A percentile compares a stretch with the other conserved stretches of the same genome.
Evolutionary conservation across 2,329 filamentous ascomycete species (phyloP).

Genomic region (Colletotrichum sublineola): DNA sequence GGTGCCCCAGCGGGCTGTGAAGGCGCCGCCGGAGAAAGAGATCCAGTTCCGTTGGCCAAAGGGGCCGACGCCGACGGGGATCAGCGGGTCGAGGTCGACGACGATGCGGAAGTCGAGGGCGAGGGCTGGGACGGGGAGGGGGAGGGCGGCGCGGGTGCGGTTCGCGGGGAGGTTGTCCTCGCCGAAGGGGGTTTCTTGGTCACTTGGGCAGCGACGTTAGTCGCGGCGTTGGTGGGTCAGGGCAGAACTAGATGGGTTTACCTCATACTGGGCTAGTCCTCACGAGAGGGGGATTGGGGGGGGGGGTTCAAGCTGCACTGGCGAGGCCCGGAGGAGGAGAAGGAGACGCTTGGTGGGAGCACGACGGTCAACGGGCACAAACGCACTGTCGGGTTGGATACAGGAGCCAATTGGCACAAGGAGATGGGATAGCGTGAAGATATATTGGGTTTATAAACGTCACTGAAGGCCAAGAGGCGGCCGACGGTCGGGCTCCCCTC

Average conservation of each 20-base stretch:
- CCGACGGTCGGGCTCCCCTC: constrained; percentile 5
- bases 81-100: constrained; percentile 58
- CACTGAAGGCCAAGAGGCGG: background rate
- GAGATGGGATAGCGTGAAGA: constrained; percentile 4
- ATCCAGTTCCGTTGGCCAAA: constrained; percentile 62
- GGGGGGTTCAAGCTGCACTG: background rate
- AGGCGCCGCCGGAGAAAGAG: constrained; percentile 61
- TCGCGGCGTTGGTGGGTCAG: background rate
- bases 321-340: background rate
- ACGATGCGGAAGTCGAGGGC: constrained; percentile 65
- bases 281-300: background rate
- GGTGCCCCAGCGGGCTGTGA: constrained; percentile 63
- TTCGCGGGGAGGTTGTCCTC: constrained; percentile 44
- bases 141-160: constrained; percentile 58
- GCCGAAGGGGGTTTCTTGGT: constrained; percentile 21
- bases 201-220: background rate
- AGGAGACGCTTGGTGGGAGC: constrained; percentile 9
- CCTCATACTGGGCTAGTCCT: constrained; percentile 22
- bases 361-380: background rate
- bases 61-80: constrained; percentile 57
- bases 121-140: constrained; percentile 61
- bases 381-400: background rate
- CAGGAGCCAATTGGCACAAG: background rate
- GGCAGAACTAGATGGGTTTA: constrained; percentile 3
- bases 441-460: constrained; percentile 9